Conservation (phyloP, 2,329 filamentous ascomycete genomes). For the Cladosporium velox region DNA sequence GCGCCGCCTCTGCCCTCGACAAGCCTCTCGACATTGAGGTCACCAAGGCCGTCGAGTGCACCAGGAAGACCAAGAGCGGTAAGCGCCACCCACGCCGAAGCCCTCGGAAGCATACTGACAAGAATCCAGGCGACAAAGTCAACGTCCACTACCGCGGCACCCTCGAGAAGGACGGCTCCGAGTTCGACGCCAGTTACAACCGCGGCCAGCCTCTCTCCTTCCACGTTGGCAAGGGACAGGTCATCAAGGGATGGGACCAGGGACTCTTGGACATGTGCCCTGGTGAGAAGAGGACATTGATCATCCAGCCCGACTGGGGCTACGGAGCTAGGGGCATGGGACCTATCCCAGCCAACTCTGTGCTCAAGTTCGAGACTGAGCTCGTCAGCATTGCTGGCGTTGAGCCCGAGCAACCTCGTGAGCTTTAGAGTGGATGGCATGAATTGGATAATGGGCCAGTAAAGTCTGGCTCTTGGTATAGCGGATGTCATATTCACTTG, state of each 20-base stretch:
- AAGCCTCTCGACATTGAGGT: slow-evolving; percentile 75
- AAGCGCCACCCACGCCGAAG: background rate
- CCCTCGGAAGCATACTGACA: slow-evolving; percentile 8
- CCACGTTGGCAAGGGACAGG: slow-evolving; percentile 74
- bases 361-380: slow-evolving; percentile 90
- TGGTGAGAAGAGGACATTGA: slow-evolving; percentile 85
- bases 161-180: slow-evolving; percentile 60
- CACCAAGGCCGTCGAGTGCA: slow-evolving; percentile 71
- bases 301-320: slow-evolving; percentile 80
- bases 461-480: background rate
- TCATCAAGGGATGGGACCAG: slow-evolving; percentile 94
- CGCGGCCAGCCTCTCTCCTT: slow-evolving; percentile 76
- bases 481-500: background rate
- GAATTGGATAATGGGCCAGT: background rate
- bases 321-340: slow-evolving; percentile 78
- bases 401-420: slow-evolving; percentile 25
- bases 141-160: slow-evolving; percentile 54
- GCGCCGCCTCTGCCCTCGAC: slow-evolving; percentile 39
- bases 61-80: slow-evolving; percentile 21
- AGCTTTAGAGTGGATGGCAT: slow-evolving; percentile 2
- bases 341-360: slow-evolving; percentile 74
- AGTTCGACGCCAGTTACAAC: slow-evolving; percentile 86
- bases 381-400: slow-evolving; percentile 80
- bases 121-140: slow-evolving; percentile 46
- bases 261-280: slow-evolving; percentile 93